phyloP scores from a whole-genome alignment of 2,329 filamentous ascomycete genomes.

The Neofusicoccum sp. region DNA sequence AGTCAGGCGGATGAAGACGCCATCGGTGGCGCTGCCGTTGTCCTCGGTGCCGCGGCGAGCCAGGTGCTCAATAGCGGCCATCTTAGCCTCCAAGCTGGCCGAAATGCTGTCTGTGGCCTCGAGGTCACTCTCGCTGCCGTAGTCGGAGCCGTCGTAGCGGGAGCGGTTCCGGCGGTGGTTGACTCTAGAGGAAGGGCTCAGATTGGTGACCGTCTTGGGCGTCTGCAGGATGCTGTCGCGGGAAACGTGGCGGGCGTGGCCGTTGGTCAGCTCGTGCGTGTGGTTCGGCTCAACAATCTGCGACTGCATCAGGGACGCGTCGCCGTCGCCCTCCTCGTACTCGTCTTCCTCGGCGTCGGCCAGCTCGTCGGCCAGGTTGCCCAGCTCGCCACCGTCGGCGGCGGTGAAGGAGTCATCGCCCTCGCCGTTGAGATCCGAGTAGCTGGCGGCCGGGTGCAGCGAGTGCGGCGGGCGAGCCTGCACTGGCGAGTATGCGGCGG shows the following conservation, averaged over 20 bases:
- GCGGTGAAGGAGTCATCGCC: conserved; percentile 38
- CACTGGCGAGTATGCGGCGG: conserved; percentile 45
- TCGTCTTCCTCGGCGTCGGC: conserved; percentile 70
- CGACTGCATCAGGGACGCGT: conserved; percentile 35
- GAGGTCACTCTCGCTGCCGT: conserved; percentile 69
- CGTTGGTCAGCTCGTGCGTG: conserved; percentile 25
- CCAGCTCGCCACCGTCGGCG: conserved; percentile 58
- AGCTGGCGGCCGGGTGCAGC: conserved; percentile 16
- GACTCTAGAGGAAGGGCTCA: conserved; percentile 34
- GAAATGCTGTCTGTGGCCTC: conserved; percentile 66
- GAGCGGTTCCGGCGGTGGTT: conserved; percentile 44
- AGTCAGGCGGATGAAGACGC: conserved; percentile 66
- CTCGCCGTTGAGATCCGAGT: conserved; percentile 33
- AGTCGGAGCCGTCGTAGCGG: conserved; percentile 69
- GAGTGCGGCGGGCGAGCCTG: conserved; percentile 41
- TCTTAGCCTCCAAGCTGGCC: conserved; percentile 64
- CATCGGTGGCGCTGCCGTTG: conserved; percentile 63
- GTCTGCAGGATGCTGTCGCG: conserved; percentile 46
- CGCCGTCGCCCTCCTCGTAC: conserved; percentile 47
- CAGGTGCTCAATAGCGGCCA: conserved; percentile 70
- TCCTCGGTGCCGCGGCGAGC: conserved; percentile 62
- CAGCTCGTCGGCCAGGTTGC: conserved; percentile 78
- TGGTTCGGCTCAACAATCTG: conserved; percentile 29
- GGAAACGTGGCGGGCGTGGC: conserved; percentile 31
- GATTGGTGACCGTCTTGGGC: conserved; percentile 35